Evolutionary conservation across 352 stramenopile species (phyloP).

Genomic region (Phytophthora meadii): DNA sequence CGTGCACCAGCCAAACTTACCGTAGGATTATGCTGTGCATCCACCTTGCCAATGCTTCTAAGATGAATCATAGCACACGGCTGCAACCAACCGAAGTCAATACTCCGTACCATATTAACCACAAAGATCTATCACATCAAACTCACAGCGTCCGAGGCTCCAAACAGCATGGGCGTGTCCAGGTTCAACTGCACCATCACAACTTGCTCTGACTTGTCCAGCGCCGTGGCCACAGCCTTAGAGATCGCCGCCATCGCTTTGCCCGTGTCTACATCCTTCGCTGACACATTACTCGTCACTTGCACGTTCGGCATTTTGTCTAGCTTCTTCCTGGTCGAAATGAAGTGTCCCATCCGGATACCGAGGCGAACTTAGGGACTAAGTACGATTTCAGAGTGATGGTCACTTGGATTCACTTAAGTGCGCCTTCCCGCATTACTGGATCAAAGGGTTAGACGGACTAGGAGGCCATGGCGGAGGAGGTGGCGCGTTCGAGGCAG

Average conservation of each 20-base stretch:
- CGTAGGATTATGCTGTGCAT: slow-evolving; percentile 54
- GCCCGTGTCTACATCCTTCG: slow-evolving; percentile 33
- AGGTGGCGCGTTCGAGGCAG: slow-evolving; percentile 88
- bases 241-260: slow-evolving; percentile 50
- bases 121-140: too few species aligned
- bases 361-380: too few species aligned
- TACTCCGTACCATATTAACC: neutral
- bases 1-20: slow-evolving; percentile 15
- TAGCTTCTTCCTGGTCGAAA: neutral
- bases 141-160: slow-evolving; percentile 53
- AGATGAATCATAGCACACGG: slow-evolving; percentile 65
- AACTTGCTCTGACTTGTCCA: slow-evolving; percentile 60
- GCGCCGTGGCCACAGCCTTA: slow-evolving; percentile 42
- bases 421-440: neutral
- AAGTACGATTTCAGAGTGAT: too few species aligned
- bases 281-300: slow-evolving; percentile 61
- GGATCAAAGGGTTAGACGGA: neutral
- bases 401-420: neutral
- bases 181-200: slow-evolving; percentile 68
- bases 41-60: slow-evolving; percentile 61
- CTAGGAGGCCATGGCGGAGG: slow-evolving; percentile 77
- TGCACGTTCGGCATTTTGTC: slow-evolving; percentile 55
- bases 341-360: neutral
- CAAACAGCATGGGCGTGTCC: slow-evolving; percentile 63
- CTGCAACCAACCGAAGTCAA: slow-evolving; percentile 20